phyloP scores from a whole-genome alignment of 1,284 basidiomycete species.

The Gomphus bonarii region DNA sequence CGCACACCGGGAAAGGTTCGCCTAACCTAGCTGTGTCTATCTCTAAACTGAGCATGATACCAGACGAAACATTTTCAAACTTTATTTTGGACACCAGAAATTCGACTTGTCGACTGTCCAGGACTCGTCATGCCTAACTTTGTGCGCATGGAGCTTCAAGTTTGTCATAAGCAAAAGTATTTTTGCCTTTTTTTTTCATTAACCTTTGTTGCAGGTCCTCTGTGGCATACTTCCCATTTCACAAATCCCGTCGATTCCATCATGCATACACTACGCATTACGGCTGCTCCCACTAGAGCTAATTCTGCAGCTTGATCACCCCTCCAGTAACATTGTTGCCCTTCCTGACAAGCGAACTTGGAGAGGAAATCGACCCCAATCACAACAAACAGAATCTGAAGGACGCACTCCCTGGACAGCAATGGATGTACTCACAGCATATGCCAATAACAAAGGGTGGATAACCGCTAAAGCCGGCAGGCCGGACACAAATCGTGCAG shows the following conservation, averaged over 20 bases:
- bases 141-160: conserved; percentile 74
- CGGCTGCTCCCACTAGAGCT: conserved; percentile 70
- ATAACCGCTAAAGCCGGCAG: conserved; percentile 84
- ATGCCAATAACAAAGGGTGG: conserved; percentile 71
- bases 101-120: conserved; percentile 80
- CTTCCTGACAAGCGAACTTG: conserved; percentile 61
- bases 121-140: conserved; percentile 77
- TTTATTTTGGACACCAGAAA: conserved; percentile 72
- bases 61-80: conserved; percentile 94
- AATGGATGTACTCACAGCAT: conserved; percentile 70
- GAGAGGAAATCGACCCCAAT: conserved; percentile 40
- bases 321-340: conserved; percentile 26
- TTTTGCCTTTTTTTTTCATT: neutral
- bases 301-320: conserved; percentile 52
- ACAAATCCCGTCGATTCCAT: conserved; percentile 71
- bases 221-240: conserved; percentile 82
- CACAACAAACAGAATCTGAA: conserved; percentile 6
- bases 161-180: conserved; percentile 20
- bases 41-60: neutral
- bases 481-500: conserved; percentile 80
- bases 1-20: conserved; percentile 82
- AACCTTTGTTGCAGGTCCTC: conserved; percentile 40
- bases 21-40: neutral
- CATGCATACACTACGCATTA: conserved; percentile 63
- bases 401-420: conserved; percentile 53